These are phyloP conservation scores for Logfia minima DNA, from an alignment of 129 eudicot species.

Conservation along the genomic window DNA sequence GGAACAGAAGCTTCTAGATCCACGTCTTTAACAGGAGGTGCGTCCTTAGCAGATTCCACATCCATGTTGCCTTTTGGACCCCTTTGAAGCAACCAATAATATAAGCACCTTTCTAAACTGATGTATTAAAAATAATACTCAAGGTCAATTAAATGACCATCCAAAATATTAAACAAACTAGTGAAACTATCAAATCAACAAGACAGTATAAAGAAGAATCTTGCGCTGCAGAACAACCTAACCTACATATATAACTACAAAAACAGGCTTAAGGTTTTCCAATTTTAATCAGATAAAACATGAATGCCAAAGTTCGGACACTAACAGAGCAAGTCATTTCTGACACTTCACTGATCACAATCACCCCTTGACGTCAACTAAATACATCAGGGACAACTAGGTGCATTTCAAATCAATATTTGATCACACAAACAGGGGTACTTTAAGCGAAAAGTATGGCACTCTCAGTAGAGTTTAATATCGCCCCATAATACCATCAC, in stretches of 20 bases:
- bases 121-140: slow-evolving; percentile 1
- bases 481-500: not conserved
- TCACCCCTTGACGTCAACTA: not conserved
- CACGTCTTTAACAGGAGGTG: slow-evolving; percentile 10
- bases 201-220: not conserved
- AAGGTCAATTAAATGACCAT: not conserved
- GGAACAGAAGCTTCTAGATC: slow-evolving; percentile 31
- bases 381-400: not conserved
- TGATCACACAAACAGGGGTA: not conserved
- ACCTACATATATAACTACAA: no score
- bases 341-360: not conserved
- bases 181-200: not conserved
- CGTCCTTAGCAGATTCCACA: slow-evolving; percentile 22
- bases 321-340: not conserved
- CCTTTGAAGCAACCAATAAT: not conserved
- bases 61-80: slow-evolving; percentile 20
- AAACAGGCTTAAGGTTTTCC: not conserved
- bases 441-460: not conserved
- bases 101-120: not conserved
- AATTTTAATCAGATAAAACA: not conserved
- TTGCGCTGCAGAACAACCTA: not conserved
- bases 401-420: not conserved
- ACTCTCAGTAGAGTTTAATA: not conserved
- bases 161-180: not conserved
- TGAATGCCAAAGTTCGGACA: not conserved